phyloP scores from a whole-genome alignment of 768 basidiomycete genomes.

The Astraeus odoratus region DNA sequence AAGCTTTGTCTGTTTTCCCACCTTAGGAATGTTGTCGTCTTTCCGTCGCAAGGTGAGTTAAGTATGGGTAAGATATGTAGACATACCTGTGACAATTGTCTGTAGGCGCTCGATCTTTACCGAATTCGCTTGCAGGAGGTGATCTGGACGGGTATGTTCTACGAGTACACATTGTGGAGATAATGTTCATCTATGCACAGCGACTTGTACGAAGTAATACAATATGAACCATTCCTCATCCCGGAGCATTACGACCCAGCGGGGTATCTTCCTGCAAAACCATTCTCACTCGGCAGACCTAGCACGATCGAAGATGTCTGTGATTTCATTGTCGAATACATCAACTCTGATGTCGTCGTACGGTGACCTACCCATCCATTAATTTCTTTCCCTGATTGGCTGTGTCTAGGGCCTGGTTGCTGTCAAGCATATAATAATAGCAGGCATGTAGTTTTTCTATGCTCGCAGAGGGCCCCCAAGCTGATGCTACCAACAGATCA shows the following conservation, averaged over 20 bases:
- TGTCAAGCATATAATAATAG: conserved; percentile 60
- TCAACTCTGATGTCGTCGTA: conserved; percentile 76
- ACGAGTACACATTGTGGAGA: neutral
- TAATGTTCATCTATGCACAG: conserved; percentile 29
- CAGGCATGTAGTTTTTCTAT: conserved; percentile 37
- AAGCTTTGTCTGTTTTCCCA: conserved; percentile 50
- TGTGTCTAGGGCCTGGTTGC: conserved; percentile 58
- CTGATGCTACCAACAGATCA: conserved; percentile 46
- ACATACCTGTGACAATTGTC: neutral
- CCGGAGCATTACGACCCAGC: conserved; percentile 45
- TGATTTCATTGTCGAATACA: conserved; percentile 78
- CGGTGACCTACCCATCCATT: conserved; percentile 8
- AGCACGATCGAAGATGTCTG: conserved; percentile 66
- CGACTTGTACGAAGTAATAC: conserved; percentile 60
- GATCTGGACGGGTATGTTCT: conserved; percentile 65
- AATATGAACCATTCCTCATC: conserved; percentile 49
- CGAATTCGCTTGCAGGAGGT: conserved; percentile 67
- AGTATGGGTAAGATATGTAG: neutral
- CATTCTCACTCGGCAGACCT: conserved; percentile 35
- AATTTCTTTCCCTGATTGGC: neutral
- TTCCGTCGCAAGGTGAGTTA: conserved; percentile 50
- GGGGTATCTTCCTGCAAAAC: conserved; percentile 35
- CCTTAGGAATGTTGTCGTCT: conserved; percentile 66
- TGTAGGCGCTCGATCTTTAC: conserved; percentile 56
- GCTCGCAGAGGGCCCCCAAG: neutral